Evolutionary conservation across 2,329 filamentous ascomycete genomes (phyloP).

Genomic region (Aspergillus flavus): DNA sequence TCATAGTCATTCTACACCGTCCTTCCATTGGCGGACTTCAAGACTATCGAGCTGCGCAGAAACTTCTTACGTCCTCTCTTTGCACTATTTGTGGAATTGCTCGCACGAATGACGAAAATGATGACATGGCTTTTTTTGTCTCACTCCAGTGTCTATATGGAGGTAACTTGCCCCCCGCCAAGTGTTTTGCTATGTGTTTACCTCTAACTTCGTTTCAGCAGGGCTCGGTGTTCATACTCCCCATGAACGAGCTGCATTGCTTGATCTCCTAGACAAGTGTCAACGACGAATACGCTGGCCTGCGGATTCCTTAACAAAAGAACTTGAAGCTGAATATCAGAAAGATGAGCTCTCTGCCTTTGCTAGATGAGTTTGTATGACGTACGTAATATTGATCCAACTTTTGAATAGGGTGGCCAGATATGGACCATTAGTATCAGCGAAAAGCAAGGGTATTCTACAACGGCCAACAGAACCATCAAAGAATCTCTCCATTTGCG

Average conservation of each 20-base stretch:
- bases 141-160: conserved; percentile 31
- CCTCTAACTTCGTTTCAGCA: conserved; percentile 14
- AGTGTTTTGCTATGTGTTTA: neutral
- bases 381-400: neutral
- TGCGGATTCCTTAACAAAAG: conserved; percentile 23
- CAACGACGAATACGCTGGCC: conserved; percentile 28
- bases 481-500: neutral
- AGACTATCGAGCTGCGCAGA: conserved; percentile 43
- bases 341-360: conserved; percentile 24
- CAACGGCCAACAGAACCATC: neutral
- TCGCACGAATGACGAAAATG: conserved; percentile 21
- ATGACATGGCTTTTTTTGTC: conserved; percentile 25
- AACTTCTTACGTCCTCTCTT: conserved; percentile 23
- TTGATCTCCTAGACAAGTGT: conserved; percentile 26
- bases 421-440: neutral
- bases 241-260: conserved; percentile 24
- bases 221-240: conserved; percentile 29
- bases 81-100: conserved; percentile 32
- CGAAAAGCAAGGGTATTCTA: neutral
- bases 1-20: conserved; percentile 56
- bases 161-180: conserved; percentile 16
- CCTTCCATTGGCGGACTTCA: conserved; percentile 54
- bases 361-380: conserved; percentile 6
- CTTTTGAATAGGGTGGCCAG: neutral
- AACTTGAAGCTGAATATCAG: conserved; percentile 28